Percentiles rank a stretch among this genome's conserved stretches.
phyloP scores from a whole-genome alignment of 768 basidiomycete species.

The Pleurotus djamor region DNA sequence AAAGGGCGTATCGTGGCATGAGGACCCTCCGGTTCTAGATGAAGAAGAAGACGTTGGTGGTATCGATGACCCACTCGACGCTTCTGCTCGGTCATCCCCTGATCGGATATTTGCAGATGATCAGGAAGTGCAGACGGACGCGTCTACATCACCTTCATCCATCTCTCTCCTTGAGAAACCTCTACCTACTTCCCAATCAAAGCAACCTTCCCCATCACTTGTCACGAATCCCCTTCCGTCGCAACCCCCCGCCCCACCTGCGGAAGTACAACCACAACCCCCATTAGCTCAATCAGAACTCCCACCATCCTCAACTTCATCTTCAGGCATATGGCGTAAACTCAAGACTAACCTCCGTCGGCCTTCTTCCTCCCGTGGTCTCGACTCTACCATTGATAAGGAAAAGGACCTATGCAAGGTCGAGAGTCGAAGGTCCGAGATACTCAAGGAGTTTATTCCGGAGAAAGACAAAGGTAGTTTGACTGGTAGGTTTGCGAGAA shows the following conservation, averaged over 20 bases:
- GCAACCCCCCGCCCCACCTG: too few relatives aligned
- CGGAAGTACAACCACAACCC: background rate
- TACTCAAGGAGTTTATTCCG: slow-evolving; percentile 8
- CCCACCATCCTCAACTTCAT: background rate
- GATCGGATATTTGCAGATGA: background rate
- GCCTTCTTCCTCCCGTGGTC: slow-evolving; percentile 1
- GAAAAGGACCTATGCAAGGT: background rate
- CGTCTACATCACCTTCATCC: background rate
- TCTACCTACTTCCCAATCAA: background rate
- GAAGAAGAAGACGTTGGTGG: background rate
- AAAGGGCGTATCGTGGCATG: slow-evolving; percentile 1
- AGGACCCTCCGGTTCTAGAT: background rate
- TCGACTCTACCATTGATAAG: background rate
- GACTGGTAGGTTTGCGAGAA: slow-evolving; percentile 8
- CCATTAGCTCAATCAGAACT: background rate
- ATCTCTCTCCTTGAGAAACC: slow-evolving; percentile 1
- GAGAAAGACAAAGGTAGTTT: slow-evolving; percentile 8
- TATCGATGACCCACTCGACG: background rate
- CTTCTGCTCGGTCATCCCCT: background rate
- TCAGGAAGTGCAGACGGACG: background rate
- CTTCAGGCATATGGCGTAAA: slow-evolving; percentile 4
- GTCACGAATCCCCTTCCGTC: too few relatives aligned
- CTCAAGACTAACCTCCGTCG: slow-evolving; percentile 13
- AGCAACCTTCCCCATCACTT: too few relatives aligned
- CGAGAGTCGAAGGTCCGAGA: slow-evolving; percentile 7